phyloP scores from a whole-genome alignment of 1,284 basidiomycete genomes.

The Fomitopsis betulina region DNA sequence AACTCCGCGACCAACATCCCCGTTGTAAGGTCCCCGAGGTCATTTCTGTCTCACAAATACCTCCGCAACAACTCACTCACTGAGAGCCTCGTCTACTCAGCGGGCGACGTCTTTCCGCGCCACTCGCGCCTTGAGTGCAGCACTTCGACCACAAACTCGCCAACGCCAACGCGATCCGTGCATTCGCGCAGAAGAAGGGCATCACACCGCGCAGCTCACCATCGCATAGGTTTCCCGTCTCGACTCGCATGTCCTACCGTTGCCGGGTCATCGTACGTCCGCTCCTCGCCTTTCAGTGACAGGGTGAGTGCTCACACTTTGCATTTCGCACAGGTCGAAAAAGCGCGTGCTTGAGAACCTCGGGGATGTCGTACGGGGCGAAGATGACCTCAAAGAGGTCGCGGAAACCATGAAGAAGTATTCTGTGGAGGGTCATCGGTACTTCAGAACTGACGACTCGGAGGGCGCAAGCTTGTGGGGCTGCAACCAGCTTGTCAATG shows the following conservation, averaged over 20 bases:
- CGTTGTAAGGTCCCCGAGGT: too few species aligned
- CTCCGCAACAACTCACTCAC: too few species aligned
- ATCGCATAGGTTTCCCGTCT: conserved; percentile 53
- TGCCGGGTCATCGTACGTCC: conserved; percentile 43
- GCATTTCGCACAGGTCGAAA: conserved; percentile 16
- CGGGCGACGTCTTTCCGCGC: conserved; percentile 20
- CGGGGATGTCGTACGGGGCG: conserved; percentile 37
- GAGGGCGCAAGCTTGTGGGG: conserved; percentile 20
- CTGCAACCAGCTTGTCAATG: conserved; percentile 4
- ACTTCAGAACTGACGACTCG: conserved; percentile 17
- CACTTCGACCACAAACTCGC: conserved; percentile 53
- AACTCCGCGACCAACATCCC: too few species aligned
- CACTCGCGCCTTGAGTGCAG: conserved; percentile 10
- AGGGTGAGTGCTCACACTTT: neutral
- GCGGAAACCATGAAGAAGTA: conserved; percentile 19
- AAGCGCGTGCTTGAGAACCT: conserved; percentile 44
- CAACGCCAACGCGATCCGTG: conserved; percentile 39
- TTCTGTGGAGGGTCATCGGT: conserved; percentile 24
- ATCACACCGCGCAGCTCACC: too few species aligned
- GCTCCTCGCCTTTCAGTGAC: too few species aligned
- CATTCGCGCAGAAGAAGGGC: conserved; percentile 43
- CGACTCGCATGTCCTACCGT: conserved; percentile 40
- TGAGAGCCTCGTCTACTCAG: neutral
- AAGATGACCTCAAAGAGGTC: conserved; percentile 34
- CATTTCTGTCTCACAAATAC: neutral